Conservation (phyloP, 345 rosid species). For the Populus pruinosa region DNA sequence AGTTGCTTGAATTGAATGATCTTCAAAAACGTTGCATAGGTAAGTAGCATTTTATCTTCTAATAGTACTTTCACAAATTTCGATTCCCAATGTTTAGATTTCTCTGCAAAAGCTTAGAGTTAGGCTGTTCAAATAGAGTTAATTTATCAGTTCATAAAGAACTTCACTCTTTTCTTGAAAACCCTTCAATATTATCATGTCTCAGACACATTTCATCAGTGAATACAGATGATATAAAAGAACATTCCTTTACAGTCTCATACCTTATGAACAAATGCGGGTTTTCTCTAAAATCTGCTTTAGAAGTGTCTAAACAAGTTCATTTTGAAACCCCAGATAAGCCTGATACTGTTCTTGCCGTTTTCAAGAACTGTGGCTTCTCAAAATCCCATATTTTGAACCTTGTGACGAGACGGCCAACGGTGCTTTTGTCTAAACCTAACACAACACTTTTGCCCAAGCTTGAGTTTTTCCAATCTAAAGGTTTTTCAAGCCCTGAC, state of each 20-base stretch:
- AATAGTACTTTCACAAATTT: too few species aligned
- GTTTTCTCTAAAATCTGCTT: conserved; percentile 3
- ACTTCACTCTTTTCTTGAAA: too few species aligned
- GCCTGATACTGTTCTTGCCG: not conserved
- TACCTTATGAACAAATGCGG: conserved; percentile 14
- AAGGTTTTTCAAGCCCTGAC: conserved; percentile 13
- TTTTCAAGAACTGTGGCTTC: conserved; percentile 3
- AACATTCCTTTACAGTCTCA: not conserved
- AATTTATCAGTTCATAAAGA: too few species aligned
- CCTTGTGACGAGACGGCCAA: not conserved
- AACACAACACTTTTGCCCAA: conserved; percentile 5
- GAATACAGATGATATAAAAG: conserved; percentile 5
- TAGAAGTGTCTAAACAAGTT: not conserved
- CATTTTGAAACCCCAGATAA: not conserved
- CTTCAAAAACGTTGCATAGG: too few species aligned
- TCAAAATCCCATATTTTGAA: not conserved
- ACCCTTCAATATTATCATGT: not conserved
- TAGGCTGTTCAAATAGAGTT: too few species aligned
- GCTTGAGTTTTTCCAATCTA: conserved; percentile 17
- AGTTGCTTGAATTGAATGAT: too few species aligned
- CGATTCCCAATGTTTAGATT: too few species aligned
- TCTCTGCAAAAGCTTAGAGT: too few species aligned
- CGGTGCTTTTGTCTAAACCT: not conserved
- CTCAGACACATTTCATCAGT: not conserved
- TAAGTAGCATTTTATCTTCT: too few species aligned